Conservation (phyloP, 805 yeast genomes). For the Wickerhamomyces sydowiorum region DNA sequence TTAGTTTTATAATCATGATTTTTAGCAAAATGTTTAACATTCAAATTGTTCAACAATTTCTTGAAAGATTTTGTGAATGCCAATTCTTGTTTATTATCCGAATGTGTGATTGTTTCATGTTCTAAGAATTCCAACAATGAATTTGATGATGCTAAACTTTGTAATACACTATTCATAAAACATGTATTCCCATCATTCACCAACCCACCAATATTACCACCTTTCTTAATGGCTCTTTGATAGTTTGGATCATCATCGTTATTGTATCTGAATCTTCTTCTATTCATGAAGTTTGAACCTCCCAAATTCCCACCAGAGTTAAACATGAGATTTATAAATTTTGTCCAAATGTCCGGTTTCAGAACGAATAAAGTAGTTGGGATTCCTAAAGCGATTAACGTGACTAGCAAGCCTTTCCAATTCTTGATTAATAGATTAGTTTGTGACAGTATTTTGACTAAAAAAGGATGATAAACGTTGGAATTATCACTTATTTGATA, state of each 20-base stretch:
- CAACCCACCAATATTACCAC: slow-evolving; percentile 81
- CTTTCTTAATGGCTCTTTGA: slow-evolving; percentile 43
- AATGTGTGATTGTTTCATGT: slow-evolving; percentile 22
- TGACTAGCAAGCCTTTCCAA: not conserved
- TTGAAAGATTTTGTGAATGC: slow-evolving; percentile 50
- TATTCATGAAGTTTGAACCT: not conserved
- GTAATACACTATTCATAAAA: slow-evolving; percentile 88
- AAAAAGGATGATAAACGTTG: too few species aligned
- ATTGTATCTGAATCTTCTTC: slow-evolving; percentile 5
- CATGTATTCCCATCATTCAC: slow-evolving; percentile 91
- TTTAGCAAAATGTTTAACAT: slow-evolving; percentile 45
- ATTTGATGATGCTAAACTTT: slow-evolving; percentile 70
- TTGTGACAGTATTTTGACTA: not conserved
- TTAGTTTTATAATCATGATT: slow-evolving; percentile 58
- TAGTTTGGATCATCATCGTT: slow-evolving; percentile 9
- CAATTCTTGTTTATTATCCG: slow-evolving; percentile 20
- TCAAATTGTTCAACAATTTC: slow-evolving; percentile 47
- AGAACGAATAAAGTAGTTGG: not conserved
- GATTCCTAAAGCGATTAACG: slow-evolving; percentile 2
- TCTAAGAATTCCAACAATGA: slow-evolving; percentile 53
- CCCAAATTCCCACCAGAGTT: not conserved
- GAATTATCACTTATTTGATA: too few species aligned
- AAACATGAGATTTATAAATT: not conserved
- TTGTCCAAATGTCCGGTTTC: not conserved
- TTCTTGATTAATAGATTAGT: not conserved